phyloP scores from a whole-genome alignment of 148 eudicot species.

The Persicaria maculosa region DNA sequence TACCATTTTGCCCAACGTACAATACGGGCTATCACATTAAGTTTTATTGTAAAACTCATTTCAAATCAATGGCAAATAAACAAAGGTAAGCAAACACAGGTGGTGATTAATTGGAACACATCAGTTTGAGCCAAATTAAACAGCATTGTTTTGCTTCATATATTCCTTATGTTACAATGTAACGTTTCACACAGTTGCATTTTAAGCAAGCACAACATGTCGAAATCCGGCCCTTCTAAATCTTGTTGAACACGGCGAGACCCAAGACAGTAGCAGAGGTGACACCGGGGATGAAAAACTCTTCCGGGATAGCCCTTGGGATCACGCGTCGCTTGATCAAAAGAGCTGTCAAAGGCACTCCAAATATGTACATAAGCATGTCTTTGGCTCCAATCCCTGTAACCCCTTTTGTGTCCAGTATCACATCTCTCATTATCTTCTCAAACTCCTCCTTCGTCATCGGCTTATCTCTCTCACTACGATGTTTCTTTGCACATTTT shows the following conservation, averaged over 20 bases:
- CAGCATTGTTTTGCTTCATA: not conserved
- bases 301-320: conserved; percentile 11
- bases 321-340: conserved; percentile 11
- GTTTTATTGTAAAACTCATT: not conserved
- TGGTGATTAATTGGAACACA: not conserved
- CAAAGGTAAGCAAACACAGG: not conserved
- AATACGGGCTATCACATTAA: no score
- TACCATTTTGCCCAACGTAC: no score
- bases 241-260: conserved; percentile 62
- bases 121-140: not conserved
- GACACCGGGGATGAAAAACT: conserved; percentile 57
- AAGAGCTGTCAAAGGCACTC: conserved; percentile 42
- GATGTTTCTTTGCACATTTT: conserved; percentile 41
- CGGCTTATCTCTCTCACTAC: conserved; percentile 26
- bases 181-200: not conserved
- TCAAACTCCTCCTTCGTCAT: conserved; percentile 60
- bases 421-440: conserved; percentile 50
- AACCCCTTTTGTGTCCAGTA: conserved; percentile 29
- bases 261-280: conserved; percentile 63
- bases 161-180: not conserved
- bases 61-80: not conserved
- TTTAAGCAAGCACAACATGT: not conserved
- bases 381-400: conserved; percentile 73
- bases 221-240: conserved; percentile 20
- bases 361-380: conserved; percentile 60